Evolutionary conservation across 345 rosid species (phyloP), one percentile per base, ranked within the genome.

Genomic region (Sisymbrium irio): DNA sequence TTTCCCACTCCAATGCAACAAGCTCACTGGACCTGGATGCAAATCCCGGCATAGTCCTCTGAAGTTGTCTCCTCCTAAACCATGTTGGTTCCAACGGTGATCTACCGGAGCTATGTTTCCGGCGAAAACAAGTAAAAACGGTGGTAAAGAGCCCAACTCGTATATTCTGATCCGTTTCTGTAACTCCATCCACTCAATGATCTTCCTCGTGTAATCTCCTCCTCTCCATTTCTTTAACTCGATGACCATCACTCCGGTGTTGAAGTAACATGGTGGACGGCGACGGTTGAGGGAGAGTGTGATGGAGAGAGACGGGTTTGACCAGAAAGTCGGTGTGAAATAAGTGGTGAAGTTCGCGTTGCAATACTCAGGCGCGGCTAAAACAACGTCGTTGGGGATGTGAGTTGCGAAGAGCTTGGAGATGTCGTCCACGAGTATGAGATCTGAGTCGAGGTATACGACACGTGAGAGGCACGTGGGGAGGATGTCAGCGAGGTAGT

Each of bases 121-220:
- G 7, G 96, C 97, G 60, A 92, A 92, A 0, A 88, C 97, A 0
- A 92, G 82, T 46, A 92, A 59, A 74, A 89, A 89, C 47, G 97
- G 97, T 1, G 97, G 96, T 72, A 91, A 41, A 2, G 96, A 89
- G 3, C 97, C 96, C 57, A 92, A 27, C 71, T 92, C 96, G 70
- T 92, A 92, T 62, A 89, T 89, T 81, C 96, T 81, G 62, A 88
- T 88, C 67, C 97, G 62, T 77, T 92, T 92, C 30, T 92, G 93
- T 6, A 92, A 67, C 85, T 92, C 97, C 97, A 92, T 89, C 97
- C 97, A 92, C 47, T 92, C 97, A 1, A 87, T 83, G n/a, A 92
- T 86, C 74, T 79, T 86, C 20, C 79, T 83, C 2, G 93, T 92
- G 68, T 77, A 89, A 27, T 82, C 97, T 36, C 91, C 96, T 33